Conservation (phyloP, 352 stramenopile species). For the Phytophthora agathidicida region DNA sequence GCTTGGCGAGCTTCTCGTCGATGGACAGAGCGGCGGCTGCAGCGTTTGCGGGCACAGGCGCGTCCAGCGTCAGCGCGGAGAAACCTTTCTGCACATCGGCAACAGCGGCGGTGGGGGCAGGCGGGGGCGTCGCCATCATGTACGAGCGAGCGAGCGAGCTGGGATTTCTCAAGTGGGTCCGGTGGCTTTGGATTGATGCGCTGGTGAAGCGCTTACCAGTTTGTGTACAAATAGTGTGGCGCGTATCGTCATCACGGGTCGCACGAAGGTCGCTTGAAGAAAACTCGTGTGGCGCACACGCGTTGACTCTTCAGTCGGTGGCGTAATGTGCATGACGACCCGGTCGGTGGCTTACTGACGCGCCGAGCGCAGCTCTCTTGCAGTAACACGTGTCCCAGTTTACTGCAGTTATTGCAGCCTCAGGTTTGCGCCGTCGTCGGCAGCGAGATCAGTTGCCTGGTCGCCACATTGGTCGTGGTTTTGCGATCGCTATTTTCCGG, state of each 20-base stretch:
- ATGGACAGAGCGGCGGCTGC: constrained; percentile 44
- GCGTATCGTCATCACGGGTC: constrained; percentile 9
- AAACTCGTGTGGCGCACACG: constrained; percentile 16
- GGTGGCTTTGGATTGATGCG: constrained; percentile 3
- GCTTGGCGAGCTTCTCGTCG: constrained; percentile 67
- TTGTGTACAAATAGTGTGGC: constrained; percentile 10
- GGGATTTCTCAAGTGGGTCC: constrained; percentile 16
- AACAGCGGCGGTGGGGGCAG: constrained; percentile 36
- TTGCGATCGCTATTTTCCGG: constrained; percentile 4
- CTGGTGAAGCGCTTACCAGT: constrained; percentile 11
- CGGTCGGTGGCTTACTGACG: constrained; percentile 14
- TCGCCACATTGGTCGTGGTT: constrained; percentile 26
- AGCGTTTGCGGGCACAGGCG: constrained; percentile 28
- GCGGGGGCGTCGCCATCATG: constrained; percentile 46
- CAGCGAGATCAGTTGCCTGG: background rate
- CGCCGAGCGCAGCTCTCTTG: constrained; percentile 15
- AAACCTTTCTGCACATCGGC: constrained; percentile 54
- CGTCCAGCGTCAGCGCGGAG: constrained; percentile 51
- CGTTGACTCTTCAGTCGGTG: background rate
- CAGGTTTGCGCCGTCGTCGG: constrained; percentile 16
- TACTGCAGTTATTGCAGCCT: too few relatives aligned
- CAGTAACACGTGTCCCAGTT: constrained; percentile 25
- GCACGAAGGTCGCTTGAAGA: constrained; percentile 7
- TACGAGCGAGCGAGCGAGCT: constrained; percentile 1
- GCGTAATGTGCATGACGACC: background rate